Percentiles rank a stretch among this genome's conserved stretches.
These are phyloP conservation scores for Leccinum disarticulatum DNA, from an alignment of 768 basidiomycete genomes.

Conservation along the genomic window DNA sequence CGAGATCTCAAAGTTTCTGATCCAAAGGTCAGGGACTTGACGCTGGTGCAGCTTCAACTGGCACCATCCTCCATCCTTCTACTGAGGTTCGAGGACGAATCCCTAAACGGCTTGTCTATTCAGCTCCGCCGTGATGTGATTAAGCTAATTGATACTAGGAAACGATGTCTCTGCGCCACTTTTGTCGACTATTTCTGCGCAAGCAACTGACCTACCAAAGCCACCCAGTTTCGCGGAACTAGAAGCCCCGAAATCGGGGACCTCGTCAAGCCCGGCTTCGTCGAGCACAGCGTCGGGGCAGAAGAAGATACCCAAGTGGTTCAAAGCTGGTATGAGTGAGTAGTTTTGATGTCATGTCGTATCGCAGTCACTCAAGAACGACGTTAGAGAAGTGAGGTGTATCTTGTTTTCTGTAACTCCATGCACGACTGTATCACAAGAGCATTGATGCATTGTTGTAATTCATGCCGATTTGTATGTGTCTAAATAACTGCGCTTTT, in stretches of 20 bases:
- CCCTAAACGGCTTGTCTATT: slow-evolving; percentile 54
- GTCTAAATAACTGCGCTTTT: background rate
- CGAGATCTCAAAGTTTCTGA: slow-evolving; percentile 85
- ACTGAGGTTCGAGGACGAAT: slow-evolving; percentile 67
- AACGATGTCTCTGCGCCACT: slow-evolving; percentile 64
- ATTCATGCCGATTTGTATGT: slow-evolving; percentile 7
- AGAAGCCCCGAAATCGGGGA: slow-evolving; percentile 7
- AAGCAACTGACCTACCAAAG: slow-evolving; percentile 65
- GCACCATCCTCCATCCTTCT: slow-evolving; percentile 80
- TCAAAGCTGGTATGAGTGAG: slow-evolving; percentile 67
- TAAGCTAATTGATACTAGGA: slow-evolving; percentile 38
- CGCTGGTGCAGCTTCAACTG: slow-evolving; percentile 67
- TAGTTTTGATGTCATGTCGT: background rate
- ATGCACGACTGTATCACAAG: slow-evolving; percentile 4
- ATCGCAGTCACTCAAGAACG: background rate
- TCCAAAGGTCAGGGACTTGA: slow-evolving; percentile 63
- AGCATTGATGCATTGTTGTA: slow-evolving; percentile 4
- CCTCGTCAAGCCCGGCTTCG: slow-evolving; percentile 10
- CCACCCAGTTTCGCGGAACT: slow-evolving; percentile 43
- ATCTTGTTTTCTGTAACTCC: slow-evolving; percentile 35
- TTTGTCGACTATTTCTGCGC: slow-evolving; percentile 49
- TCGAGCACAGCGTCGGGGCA: slow-evolving; percentile 27
- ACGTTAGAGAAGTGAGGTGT: slow-evolving; percentile 30
- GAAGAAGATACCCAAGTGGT: slow-evolving; percentile 77
- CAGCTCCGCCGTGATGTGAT: background rate